Evolutionary conservation across 176 grass and related monocot genomes (phyloP).

Genomic region (Aegilops sharonensis): DNA sequence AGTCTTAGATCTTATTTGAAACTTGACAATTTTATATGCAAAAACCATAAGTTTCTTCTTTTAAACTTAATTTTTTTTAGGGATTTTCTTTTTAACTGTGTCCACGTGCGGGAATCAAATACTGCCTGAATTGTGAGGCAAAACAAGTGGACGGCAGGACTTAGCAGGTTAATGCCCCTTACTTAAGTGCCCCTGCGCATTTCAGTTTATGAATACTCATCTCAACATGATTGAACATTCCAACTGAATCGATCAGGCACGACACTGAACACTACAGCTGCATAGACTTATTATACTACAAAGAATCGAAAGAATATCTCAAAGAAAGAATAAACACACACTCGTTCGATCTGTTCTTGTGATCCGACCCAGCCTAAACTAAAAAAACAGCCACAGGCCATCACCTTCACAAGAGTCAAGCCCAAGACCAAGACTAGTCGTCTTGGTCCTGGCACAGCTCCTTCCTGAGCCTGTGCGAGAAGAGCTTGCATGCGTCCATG

Average conservation of each 20-base stretch:
- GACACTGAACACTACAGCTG: background rate
- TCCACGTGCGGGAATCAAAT: no score
- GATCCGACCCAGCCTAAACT: conserved; percentile 54
- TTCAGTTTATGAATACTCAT: background rate
- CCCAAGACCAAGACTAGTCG: conserved; percentile 31
- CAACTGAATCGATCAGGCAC: background rate
- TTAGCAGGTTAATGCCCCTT: no score
- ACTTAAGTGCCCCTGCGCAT: no score
- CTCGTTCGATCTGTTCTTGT: conserved; percentile 39
- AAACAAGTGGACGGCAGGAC: no score
- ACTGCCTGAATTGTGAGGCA: no score
- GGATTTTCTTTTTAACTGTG: no score
- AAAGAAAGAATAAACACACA: conserved; percentile 34
- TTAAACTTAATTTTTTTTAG: no score
- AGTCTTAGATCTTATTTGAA: no score
- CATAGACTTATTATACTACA: background rate
- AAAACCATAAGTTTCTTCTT: no score
- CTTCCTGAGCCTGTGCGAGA: conserved; percentile 78
- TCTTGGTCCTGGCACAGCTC: conserved; percentile 77
- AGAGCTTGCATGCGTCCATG: conserved; percentile 90
- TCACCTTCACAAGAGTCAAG: conserved; percentile 41
- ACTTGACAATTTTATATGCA: no score
- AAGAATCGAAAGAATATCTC: conserved; percentile 30
- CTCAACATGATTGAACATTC: background rate
- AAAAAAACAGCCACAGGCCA: conserved; percentile 45